Conservation (phyloP, 2,329 filamentous ascomycete species). For the Verticillium albo-atrum region DNA sequence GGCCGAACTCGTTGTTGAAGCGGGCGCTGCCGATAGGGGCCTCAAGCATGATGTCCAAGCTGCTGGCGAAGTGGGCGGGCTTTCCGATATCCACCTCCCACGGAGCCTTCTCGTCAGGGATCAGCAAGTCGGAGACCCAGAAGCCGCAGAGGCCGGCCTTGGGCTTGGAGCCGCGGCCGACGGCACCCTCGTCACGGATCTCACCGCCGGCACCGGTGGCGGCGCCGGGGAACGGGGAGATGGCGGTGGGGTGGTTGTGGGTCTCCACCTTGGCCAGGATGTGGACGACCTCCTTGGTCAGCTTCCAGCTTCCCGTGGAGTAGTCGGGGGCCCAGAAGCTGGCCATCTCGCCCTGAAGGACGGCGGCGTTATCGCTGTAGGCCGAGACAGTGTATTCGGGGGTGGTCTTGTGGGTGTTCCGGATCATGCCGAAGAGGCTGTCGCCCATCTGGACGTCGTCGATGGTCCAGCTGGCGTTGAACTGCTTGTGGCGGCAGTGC, state of each 20-base stretch:
- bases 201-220: slow-evolving; percentile 95
- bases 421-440: slow-evolving; percentile 92
- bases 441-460: slow-evolving; percentile 76
- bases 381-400: slow-evolving; percentile 86
- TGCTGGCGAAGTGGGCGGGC: slow-evolving; percentile 87
- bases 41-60: slow-evolving; percentile 95
- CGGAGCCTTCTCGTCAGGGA: slow-evolving; percentile 74
- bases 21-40: slow-evolving; percentile 91
- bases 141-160: slow-evolving; percentile 92
- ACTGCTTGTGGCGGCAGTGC: slow-evolving; percentile 82
- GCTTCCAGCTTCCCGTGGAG: slow-evolving; percentile 79
- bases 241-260: slow-evolving; percentile 94
- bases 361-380: slow-evolving; percentile 97
- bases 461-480: slow-evolving; percentile 95
- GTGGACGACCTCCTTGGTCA: slow-evolving; percentile 81
- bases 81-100: slow-evolving; percentile 93
- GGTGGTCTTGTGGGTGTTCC: slow-evolving; percentile 83
- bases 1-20: slow-evolving; percentile 97
- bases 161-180: slow-evolving; percentile 85
- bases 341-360: slow-evolving; percentile 68
- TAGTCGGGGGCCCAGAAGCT: slow-evolving; percentile 83
- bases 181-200: slow-evolving; percentile 91
- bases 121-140: slow-evolving; percentile 90
- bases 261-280: slow-evolving; percentile 94
- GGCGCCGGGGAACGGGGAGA: slow-evolving; percentile 87